These are phyloP conservation scores for Penicillium bialowiezense DNA, from an alignment of 495 filamentous ascomycete species.

Conservation along the genomic window DNA sequence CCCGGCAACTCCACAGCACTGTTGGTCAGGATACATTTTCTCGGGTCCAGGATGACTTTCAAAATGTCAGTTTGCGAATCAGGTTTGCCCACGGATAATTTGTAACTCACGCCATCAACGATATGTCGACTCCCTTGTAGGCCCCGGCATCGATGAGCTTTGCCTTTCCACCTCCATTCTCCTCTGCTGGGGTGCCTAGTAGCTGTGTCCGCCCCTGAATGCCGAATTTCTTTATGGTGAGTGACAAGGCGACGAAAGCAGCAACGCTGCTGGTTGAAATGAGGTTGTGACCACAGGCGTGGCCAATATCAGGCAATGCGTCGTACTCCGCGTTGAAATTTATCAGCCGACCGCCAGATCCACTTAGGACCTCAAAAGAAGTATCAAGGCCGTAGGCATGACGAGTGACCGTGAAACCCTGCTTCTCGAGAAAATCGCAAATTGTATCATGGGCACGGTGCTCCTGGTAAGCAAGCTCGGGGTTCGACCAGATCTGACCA, in stretches of 20 bases:
- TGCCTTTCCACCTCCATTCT: conserved; percentile 69
- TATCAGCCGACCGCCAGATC: conserved; percentile 39
- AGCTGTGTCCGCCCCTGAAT: conserved; percentile 58
- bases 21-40: conserved; percentile 27
- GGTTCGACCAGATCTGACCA: conserved; percentile 57
- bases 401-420: conserved; percentile 56
- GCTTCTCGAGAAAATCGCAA: conserved; percentile 51
- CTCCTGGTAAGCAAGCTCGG: conserved; percentile 58
- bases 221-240: conserved; percentile 41
- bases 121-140: conserved; percentile 63
- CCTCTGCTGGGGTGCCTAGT: conserved; percentile 70
- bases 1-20: conserved; percentile 30
- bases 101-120: conserved; percentile 55
- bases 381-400: conserved; percentile 44
- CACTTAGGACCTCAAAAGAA: conserved; percentile 36
- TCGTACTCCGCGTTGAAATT: conserved; percentile 52
- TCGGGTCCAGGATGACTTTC: conserved; percentile 30
- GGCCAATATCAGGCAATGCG: conserved; percentile 57
- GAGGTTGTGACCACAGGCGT: conserved; percentile 70
- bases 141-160: conserved; percentile 61
- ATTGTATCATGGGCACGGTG: conserved; percentile 56
- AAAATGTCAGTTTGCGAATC: neutral
- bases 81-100: neutral
- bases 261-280: conserved; percentile 62
- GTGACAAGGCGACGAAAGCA: conserved; percentile 55